A percentile compares a stretch with the other conserved stretches of the same genome.
Conservation (phyloP, 2,329 filamentous ascomycete species). For the Aspergillus persii region DNA sequence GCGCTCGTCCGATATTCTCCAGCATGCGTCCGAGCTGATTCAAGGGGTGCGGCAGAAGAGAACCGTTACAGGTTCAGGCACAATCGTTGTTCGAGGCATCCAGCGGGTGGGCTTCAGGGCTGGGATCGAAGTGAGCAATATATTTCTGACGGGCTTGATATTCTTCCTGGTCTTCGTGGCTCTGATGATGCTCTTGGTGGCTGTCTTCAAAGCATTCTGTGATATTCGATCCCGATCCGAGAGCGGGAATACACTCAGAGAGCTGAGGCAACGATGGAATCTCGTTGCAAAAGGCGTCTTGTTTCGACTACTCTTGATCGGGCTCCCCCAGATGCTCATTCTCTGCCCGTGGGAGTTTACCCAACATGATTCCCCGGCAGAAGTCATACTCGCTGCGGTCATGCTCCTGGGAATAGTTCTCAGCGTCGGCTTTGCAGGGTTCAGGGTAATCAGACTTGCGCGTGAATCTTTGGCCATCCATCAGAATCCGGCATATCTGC, state of each 20-base stretch:
- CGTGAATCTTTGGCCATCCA: slow-evolving; percentile 84
- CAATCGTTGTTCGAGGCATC: slow-evolving; percentile 71
- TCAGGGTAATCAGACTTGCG: slow-evolving; percentile 83
- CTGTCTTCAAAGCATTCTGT: slow-evolving; percentile 75
- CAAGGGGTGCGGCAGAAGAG: slow-evolving; percentile 44
- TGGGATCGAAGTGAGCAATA: slow-evolving; percentile 80
- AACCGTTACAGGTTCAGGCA: slow-evolving; percentile 26
- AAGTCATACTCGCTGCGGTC: slow-evolving; percentile 81
- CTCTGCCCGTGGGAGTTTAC: slow-evolving; percentile 94
- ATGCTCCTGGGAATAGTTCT: slow-evolving; percentile 77
- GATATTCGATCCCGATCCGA: slow-evolving; percentile 67
- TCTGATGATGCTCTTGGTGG: slow-evolving; percentile 68
- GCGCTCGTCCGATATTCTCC: slow-evolving; percentile 45
- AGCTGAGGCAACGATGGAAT: slow-evolving; percentile 86
- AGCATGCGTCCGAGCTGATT: slow-evolving; percentile 17
- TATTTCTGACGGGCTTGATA: slow-evolving; percentile 85
- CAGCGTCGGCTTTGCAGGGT: slow-evolving; percentile 78
- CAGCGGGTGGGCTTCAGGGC: slow-evolving; percentile 84
- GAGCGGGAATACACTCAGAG: slow-evolving; percentile 71
- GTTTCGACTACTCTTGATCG: slow-evolving; percentile 84
- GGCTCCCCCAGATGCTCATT: slow-evolving; percentile 85
- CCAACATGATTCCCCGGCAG: slow-evolving; percentile 75
- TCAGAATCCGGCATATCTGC: slow-evolving; percentile 92
- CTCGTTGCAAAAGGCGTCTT: slow-evolving; percentile 92
- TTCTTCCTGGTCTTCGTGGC: slow-evolving; percentile 85